phyloP scores from a whole-genome alignment of 768 basidiomycete species.

The Trametes cubensis region DNA sequence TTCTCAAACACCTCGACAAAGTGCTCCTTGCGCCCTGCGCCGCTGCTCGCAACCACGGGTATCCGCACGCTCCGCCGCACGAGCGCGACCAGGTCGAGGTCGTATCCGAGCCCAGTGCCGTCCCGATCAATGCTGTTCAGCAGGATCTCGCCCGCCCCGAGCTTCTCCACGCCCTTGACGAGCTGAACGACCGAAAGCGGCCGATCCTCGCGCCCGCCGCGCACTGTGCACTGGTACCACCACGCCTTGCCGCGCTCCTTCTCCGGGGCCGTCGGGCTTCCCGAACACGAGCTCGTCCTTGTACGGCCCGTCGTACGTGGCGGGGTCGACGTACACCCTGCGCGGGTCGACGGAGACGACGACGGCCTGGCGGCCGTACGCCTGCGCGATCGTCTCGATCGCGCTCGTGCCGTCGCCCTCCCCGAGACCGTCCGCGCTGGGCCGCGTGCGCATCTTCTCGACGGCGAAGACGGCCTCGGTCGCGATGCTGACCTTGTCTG shows the following conservation, averaged over 20 bases:
- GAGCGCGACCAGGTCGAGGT: constrained; percentile 77
- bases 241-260: constrained; percentile 75
- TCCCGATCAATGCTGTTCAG: constrained; percentile 97
- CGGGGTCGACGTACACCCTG: constrained; percentile 73
- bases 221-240: constrained; percentile 99
- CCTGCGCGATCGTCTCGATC: constrained; percentile 88
- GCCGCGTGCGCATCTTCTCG: constrained; percentile 66
- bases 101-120: constrained; percentile 84
- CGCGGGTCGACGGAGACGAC: constrained; percentile 97
- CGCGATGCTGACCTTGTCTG: constrained; percentile 98
- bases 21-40: constrained; percentile 81
- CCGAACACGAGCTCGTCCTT: constrained; percentile 59
- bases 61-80: constrained; percentile 79
- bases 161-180: constrained; percentile 83
- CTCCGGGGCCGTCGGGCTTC: constrained; percentile 46
- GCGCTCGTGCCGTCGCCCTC: constrained; percentile 74
- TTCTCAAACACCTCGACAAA: constrained; percentile 85
- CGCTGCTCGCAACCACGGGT: constrained; percentile 93
- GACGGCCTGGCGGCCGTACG: constrained; percentile 95
- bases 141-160: constrained; percentile 95
- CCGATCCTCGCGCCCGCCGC: constrained; percentile 84
- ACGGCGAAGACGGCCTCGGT: constrained; percentile 95
- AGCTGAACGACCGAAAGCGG: constrained; percentile 88
- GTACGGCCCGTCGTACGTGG: constrained; percentile 68
- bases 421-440: constrained; percentile 36